Conservation (phyloP, 345 rosid genomes). For the Pugionium dolabratum region DNA sequence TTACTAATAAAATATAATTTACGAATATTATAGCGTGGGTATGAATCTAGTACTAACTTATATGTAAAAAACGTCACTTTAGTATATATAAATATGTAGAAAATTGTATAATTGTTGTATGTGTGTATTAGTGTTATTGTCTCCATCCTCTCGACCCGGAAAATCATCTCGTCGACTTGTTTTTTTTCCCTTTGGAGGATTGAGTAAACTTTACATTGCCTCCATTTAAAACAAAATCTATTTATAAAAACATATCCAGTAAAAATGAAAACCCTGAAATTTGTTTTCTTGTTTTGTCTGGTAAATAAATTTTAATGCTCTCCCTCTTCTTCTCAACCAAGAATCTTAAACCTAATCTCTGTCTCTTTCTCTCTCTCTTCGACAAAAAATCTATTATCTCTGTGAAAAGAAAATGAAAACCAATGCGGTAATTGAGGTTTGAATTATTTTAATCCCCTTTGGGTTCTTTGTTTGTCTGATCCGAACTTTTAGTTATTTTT, state of each 20-base stretch:
- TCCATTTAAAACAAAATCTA: slow-evolving; percentile 1
- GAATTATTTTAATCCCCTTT: not conserved
- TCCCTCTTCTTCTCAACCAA: slow-evolving; percentile 21
- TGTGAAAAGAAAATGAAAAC: not conserved
- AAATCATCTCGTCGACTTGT: slow-evolving; percentile 27
- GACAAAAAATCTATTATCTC: not conserved
- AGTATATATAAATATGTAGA: too few species aligned
- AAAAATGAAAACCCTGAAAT: slow-evolving; percentile 12
- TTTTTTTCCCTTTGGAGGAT: not conserved
- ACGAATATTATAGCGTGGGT: too few species aligned
- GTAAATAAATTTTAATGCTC: slow-evolving; percentile 9
- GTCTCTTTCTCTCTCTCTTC: not conserved
- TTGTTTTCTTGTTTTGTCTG: not conserved
- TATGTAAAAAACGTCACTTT: too few species aligned
- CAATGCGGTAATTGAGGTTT: slow-evolving; percentile 7
- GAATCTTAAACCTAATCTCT: slow-evolving; percentile 14
- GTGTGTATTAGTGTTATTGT: too few species aligned
- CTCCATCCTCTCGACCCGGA: slow-evolving; percentile 10
- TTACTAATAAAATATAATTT: too few species aligned
- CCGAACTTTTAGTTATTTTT: not conserved
- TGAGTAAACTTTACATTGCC: not conserved
- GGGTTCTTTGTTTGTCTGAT: not conserved
- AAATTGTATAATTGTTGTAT: not conserved
- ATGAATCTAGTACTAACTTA: too few species aligned
- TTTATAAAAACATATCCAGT: slow-evolving; percentile 13